Evolutionary conservation across 2,329 filamentous ascomycete genomes (phyloP), one percentile per base, ranked within the genome.

Genomic region (Periconia sp.): DNA sequence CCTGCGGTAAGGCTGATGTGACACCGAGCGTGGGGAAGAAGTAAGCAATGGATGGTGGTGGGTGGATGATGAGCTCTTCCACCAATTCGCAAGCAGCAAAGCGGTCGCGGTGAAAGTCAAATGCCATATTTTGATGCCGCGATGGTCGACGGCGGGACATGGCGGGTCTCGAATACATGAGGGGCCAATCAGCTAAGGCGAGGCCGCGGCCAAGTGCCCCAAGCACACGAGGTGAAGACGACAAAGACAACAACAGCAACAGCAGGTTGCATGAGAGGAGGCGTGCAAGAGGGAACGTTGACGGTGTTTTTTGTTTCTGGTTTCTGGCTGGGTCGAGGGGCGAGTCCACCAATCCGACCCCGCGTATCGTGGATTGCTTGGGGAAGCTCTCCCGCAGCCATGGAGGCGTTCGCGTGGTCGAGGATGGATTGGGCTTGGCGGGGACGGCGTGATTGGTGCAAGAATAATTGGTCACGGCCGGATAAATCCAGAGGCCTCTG

Each of bases 291-390:
- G 6, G 33, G 33, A 37, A 37, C 33, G 13, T 14, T n/a, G n/a
- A n/a, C n/a, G n/a, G n/a, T n/a, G n/a, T n/a, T n/a, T n/a, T n/a
- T n/a, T n/a, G n/a, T n/a, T n/a, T n/a, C n/a, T n/a, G n/a, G n/a
- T n/a, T n/a, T n/a, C n/a, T n/a, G n/a, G n/a, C n/a, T n/a, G n/a
- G n/a, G n/a, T n/a, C n/a, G 49, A 18, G 43, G 18, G 5, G 11
- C 3, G 33, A 37, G 46, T 61, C 60, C 60, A 61, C 60, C 60
- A 63, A 63, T 63, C 57, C 55, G 49, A 56, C 51, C 52, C 56
- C 33, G 33, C 11, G 33, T 5, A 3, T 37, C 15, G 33, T 37
- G 33, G 8, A 33, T 7, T 44, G 20, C 49, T n/a, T n/a, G n/a
- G 23, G 23, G 23, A 27, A 5, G 23, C 23, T 8, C 23, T 5